A percentile compares a stretch with the other conserved stretches of the same genome.
These are phyloP conservation scores for Fulvia fulva DNA, from an alignment of 2,329 filamentous ascomycete species.

Conservation along the genomic window DNA sequence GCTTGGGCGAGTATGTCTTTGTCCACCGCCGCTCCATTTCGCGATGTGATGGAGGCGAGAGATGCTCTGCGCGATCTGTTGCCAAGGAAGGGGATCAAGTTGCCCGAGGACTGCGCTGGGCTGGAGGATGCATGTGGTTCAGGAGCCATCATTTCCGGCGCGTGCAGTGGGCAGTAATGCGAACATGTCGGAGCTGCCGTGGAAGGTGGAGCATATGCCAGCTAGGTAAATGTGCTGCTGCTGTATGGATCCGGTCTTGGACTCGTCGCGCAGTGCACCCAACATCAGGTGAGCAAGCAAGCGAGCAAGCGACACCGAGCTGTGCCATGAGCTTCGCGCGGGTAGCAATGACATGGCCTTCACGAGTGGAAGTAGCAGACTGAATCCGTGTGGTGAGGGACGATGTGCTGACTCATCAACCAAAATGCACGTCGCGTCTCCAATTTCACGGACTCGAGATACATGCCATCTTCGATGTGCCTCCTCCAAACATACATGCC, in stretches of 20 bases:
- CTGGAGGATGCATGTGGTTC: constrained; percentile 25
- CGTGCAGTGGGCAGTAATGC: neutral
- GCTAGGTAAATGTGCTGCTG: neutral
- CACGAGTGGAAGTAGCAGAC: neutral
- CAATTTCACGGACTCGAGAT: no score
- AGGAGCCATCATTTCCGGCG: constrained; percentile 22
- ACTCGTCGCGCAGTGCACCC: neutral
- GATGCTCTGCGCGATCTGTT: constrained; percentile 36
- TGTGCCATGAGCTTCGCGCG: neutral
- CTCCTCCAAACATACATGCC: neutral
- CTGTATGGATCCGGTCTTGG: neutral
- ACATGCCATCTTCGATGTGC: no score
- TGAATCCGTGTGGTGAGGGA: no score
- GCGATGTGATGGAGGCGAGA: constrained; percentile 37
- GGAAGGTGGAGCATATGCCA: neutral
- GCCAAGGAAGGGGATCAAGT: constrained; percentile 30
- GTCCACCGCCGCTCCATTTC: constrained; percentile 46
- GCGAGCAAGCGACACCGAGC: neutral
- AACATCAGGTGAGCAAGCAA: neutral
- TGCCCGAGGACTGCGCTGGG: constrained; percentile 26
- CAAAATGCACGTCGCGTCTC: no score
- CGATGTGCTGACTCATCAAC: no score
- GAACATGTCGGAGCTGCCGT: constrained; percentile 2
- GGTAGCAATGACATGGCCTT: neutral
- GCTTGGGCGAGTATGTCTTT: constrained; percentile 71